These are phyloP conservation scores for Phoenix roebelenii DNA, from an alignment of 176 grass and related monocot species.

Conservation along the genomic window DNA sequence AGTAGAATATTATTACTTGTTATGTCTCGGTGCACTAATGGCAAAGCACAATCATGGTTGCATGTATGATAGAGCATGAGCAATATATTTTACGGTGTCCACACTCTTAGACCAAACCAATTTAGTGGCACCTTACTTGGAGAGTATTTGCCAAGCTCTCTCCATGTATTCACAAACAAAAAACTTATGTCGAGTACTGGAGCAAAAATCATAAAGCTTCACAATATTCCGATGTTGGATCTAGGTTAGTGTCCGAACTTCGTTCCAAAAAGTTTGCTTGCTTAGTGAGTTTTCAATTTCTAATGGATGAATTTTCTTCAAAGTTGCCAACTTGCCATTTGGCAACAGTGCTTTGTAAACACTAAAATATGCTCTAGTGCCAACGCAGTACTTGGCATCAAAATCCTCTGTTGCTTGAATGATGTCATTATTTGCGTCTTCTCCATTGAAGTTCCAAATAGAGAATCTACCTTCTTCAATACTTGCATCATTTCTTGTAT, in stretches of 20 bases:
- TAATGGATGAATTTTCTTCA: conserved; percentile 13
- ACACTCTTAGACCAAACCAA: too few relatives aligned
- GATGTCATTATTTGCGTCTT: conserved; percentile 13
- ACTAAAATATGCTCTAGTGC: conserved; percentile 7
- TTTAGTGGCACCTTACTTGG: too few relatives aligned
- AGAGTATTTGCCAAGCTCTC: too few relatives aligned
- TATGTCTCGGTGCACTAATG: too few relatives aligned
- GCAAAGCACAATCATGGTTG: too few relatives aligned
- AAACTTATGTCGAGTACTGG: conserved; percentile 5
- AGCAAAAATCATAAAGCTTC: conserved; percentile 21
- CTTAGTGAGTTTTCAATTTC: background rate
- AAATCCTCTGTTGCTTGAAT: conserved; percentile 20
- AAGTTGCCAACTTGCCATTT: background rate
- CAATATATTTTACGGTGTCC: too few relatives aligned
- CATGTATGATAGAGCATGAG: too few relatives aligned
- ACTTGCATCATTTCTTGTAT: too few relatives aligned
- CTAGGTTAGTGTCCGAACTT: conserved; percentile 6
- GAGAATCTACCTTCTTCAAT: background rate
- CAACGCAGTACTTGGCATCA: conserved; percentile 9
- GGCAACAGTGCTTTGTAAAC: conserved; percentile 19
- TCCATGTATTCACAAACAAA: conserved; percentile 17
- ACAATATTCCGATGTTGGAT: conserved; percentile 22
- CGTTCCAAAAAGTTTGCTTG: conserved; percentile 8
- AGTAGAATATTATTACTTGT: too few relatives aligned
- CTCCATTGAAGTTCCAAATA: conserved; percentile 2